Evolutionary conservation across 106 monocot species (phyloP), one percentile per base, ranked within the genome.

Genomic region (Dendrobium huoshanense): DNA sequence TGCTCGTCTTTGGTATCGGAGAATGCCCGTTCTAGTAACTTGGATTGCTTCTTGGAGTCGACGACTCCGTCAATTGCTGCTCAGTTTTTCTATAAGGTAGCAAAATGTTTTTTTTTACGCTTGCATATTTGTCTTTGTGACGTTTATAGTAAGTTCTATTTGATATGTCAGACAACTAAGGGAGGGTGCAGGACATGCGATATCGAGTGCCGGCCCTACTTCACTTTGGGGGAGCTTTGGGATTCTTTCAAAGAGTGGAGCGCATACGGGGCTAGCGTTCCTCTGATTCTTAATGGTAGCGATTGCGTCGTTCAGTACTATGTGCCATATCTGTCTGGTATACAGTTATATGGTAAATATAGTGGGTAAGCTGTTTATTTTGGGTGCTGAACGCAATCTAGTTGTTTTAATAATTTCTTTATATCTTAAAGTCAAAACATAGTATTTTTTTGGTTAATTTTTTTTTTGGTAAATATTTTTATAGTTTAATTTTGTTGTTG

Each of bases 301-400:
- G 89, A 88, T 22, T 22, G 75, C 27, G 94, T 91, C 17, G 79
- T 88, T 72, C 91, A 94, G 82, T 94, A 94, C 75, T 94, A 94
- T 75, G 94, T 94, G 29, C 94, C 94, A 0, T 94, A 85, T 78
- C 80, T 94, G 81, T 94, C 91, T 16, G 91, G 87, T n/a, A 89
- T 94, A 41, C 89, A 94, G 80, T 79, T 94, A 73, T 91, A 94
- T 82, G 86, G 77, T 49, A 45, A 83, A 73, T 78, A 80, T 9
- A 78, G 16, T 67, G 68, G 61, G 24, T 79, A 72, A 43, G 3
- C 78, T n/a, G 11, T 22, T 58, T 67, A 64, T 75, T 81, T 80
- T 78, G 85, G 85, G 85, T 85, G 81, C 7, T 44, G 55, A 33
- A 19, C 77, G 24, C 67, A 4, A 7, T 65, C 41, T 61, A 37